Percentiles rank a stretch among this genome's conserved stretches.
Conservation (phyloP, 371 early-diverging fungal genomes). For the Mucor ambiguus region DNA sequence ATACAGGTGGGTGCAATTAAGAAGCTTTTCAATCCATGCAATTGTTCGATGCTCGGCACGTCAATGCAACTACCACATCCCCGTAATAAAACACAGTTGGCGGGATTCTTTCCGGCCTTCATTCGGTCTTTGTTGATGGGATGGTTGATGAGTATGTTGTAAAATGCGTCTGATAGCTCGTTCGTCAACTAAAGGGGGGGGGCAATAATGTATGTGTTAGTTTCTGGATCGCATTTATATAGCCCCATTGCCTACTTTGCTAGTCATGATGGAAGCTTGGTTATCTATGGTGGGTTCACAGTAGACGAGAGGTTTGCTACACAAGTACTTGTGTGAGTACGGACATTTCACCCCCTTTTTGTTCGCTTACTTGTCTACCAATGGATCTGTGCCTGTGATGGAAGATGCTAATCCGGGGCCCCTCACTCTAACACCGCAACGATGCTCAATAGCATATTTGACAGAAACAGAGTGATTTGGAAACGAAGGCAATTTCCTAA, state of each 20-base stretch:
- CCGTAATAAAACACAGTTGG: conserved; percentile 53
- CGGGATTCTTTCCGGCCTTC: conserved; percentile 40
- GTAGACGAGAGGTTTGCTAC: conserved; percentile 38
- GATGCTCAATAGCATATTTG: conserved; percentile 51
- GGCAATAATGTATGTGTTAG: background rate
- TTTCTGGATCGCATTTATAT: too few relatives aligned
- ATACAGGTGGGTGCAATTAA: conserved; percentile 62
- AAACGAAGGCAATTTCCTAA: conserved; percentile 47
- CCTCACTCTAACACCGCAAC: conserved; percentile 52
- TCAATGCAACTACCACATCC: conserved; percentile 51
- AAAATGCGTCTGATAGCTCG: conserved; percentile 43
- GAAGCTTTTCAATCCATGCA: conserved; percentile 48
- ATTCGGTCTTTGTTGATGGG: conserved; percentile 44
- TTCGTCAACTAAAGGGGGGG: conserved; percentile 44
- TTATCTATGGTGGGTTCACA: conserved; percentile 43
- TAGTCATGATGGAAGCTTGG: conserved; percentile 43
- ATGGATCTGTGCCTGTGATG: conserved; percentile 60
- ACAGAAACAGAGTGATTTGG: conserved; percentile 41
- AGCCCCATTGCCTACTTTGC: conserved; percentile 30
- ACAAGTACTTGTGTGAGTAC: background rate
- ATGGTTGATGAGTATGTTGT: conserved; percentile 33
- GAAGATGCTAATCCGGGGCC: conserved; percentile 47
- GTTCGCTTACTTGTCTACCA: conserved; percentile 52
- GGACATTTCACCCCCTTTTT: too few relatives aligned
- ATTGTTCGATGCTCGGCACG: conserved; percentile 44